These are phyloP conservation scores for Rhodofomes roseus DNA, from an alignment of 1,284 basidiomycete species.

Conservation along the genomic window DNA sequence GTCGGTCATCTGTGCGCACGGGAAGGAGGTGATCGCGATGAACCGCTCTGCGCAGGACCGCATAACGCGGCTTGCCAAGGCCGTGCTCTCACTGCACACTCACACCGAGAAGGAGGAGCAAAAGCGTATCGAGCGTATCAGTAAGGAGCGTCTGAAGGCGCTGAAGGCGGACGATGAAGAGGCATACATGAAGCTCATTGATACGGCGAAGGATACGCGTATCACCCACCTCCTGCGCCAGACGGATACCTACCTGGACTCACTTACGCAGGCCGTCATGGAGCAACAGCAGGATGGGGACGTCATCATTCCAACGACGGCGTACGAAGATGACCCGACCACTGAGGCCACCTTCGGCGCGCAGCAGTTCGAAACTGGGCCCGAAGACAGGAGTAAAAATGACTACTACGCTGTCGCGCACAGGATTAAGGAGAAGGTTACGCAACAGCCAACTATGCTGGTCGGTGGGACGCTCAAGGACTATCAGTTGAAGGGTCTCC, in stretches of 20 bases:
- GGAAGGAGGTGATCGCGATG: constrained; percentile 66
- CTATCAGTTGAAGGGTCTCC: constrained; percentile 89
- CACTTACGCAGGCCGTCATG: constrained; percentile 90
- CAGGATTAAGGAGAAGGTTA: constrained; percentile 86
- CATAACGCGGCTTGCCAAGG: constrained; percentile 78
- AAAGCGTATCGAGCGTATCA: constrained; percentile 93
- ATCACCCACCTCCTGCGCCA: constrained; percentile 96
- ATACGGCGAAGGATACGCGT: constrained; percentile 98
- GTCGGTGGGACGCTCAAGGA: constrained; percentile 87
- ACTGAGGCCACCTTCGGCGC: constrained; percentile 92
- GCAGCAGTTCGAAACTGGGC: constrained; percentile 52
- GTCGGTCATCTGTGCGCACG: constrained; percentile 84
- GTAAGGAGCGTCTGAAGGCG: constrained; percentile 98
- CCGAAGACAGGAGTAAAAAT: constrained; percentile 74
- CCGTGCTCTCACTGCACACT: constrained; percentile 84
- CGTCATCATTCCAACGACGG: constrained; percentile 11
- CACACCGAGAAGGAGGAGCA: constrained; percentile 98
- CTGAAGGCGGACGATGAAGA: constrained; percentile 99
- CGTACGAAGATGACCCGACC: constrained; percentile 56
- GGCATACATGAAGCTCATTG: constrained; percentile 98
- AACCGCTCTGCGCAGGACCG: constrained; percentile 73
- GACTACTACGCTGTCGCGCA: constrained; percentile 99
- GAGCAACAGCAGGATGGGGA: constrained; percentile 85
- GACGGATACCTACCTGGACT: constrained; percentile 95
- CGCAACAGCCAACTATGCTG: constrained; percentile 80